These are phyloP conservation scores for Neovahlkampfia damariscottae DNA, from an alignment of 78 protist genomes.

Conservation along the genomic window DNA sequence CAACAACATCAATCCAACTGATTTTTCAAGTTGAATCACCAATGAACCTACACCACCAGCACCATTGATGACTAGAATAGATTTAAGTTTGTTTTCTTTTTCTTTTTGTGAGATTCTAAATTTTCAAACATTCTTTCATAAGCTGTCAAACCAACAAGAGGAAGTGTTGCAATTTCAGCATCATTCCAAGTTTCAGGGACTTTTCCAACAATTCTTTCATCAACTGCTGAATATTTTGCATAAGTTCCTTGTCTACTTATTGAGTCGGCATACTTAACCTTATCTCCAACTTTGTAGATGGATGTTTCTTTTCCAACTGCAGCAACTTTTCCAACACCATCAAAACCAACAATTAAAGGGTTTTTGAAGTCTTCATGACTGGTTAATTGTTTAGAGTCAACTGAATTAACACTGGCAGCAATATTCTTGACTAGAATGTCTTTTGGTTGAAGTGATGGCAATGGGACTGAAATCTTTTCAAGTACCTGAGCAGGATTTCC, in stretches of 20 bases:
- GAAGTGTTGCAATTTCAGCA: not conserved
- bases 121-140: not conserved
- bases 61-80: not conserved
- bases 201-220: not conserved
- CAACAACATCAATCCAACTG: too few relatives aligned
- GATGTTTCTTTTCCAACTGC: not conserved
- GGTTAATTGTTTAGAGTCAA: too few relatives aligned
- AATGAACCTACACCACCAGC: conserved; percentile 4
- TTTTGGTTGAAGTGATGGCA: not conserved
- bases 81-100: not conserved
- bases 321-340: not conserved
- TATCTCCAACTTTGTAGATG: not conserved
- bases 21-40: not conserved
- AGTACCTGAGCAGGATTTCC: too few relatives aligned
- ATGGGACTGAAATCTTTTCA: too few relatives aligned
- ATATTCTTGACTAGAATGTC: not conserved
- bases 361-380: not conserved
- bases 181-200: not conserved
- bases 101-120: not conserved
- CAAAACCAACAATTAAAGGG: not conserved
- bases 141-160: not conserved
- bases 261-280: not conserved
- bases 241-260: not conserved
- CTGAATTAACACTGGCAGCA: not conserved
- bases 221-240: not conserved